Base-by-base conservation (phyloP, 805 yeast species). In the Hanseniaspora mollemarum region DNA sequence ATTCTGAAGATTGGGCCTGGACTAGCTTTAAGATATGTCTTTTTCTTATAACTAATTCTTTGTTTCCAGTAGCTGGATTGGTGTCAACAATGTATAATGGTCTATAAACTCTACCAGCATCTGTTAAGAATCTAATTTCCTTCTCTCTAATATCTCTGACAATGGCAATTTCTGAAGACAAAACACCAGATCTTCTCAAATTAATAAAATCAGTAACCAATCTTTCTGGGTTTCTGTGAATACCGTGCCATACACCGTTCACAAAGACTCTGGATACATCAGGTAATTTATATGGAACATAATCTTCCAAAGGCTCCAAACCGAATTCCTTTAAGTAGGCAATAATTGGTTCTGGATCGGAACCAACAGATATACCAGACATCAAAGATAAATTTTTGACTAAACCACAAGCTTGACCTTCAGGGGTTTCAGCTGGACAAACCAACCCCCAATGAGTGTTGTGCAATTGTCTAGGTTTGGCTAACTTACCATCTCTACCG, bases 391-490 rank as follows among this genome's bases (percentile, higher is more conserved):
- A 73, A 68, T 92, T 92, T 73, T 92, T 92, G 51, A 92, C 98
- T 67, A 92, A 75, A 63, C 99, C 99, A 83, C 99, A 92, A 32
- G 99, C 98, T 72, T 92, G 99, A 63, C 99, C 99, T 73, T 92
- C 99, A 2, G 99, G 99, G 16, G 99, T 92, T 69, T 92, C 99
- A 22, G 99, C 99, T 48, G 99, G 99, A 71, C 99, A 92, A 41
- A 92, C 97, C 60, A 92, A 76, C 62, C 99, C 99, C 99, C 99
- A 92, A 71, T 92, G 99, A 28, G 98, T 92, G 67, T 92, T 92
- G 72, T 92, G 99, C 63, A 92, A 76, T 72, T 92, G 99, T 73
- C 99, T 88, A 43, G 99, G 99, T 62, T 92, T 87, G 43, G 98
- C 98, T 57, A 92, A 77, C 68, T 92, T 92, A 73, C 98, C 98